Evolutionary conservation across 768 basidiomycete species (phyloP).

Genomic region (Paxillus ammoniavirescens): DNA sequence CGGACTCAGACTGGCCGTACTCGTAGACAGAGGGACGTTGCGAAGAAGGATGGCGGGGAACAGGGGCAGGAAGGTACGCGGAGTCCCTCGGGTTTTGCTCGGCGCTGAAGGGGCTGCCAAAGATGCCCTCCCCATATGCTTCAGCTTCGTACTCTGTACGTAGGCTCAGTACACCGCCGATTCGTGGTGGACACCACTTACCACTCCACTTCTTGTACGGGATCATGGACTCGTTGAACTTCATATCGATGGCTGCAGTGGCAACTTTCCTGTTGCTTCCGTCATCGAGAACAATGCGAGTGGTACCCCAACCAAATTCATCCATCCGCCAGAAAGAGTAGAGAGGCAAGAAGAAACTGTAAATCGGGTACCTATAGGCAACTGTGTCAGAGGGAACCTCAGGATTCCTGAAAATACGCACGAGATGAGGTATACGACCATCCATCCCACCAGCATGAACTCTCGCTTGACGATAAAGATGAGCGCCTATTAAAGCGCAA

Average conservation of each 20-base stretch:
- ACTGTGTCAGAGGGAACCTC: conserved; percentile 3
- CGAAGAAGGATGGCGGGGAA: conserved; percentile 35
- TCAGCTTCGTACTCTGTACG: conserved; percentile 62
- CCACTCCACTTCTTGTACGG: conserved; percentile 72
- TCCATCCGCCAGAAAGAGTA: conserved; percentile 80
- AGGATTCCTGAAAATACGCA: conserved; percentile 31
- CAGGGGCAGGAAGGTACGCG: conserved; percentile 32
- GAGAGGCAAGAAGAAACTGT: conserved; percentile 65
- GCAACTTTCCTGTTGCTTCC: conserved; percentile 65
- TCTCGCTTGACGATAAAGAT: conserved; percentile 74
- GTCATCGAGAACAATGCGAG: conserved; percentile 64
- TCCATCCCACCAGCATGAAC: conserved; percentile 75
- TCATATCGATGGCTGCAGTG: conserved; percentile 54
- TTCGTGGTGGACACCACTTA: conserved; percentile 29
- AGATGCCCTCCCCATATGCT: conserved; percentile 47
- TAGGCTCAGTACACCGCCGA: conserved; percentile 11
- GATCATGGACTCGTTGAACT: conserved; percentile 75
- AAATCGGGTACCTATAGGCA: conserved; percentile 54
- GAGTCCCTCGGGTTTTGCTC: conserved; percentile 26
- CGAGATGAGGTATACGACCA: conserved; percentile 69
- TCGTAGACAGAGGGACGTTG: conserved; percentile 45
- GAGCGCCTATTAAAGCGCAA: conserved; percentile 37
- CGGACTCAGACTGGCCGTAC: conserved; percentile 39
- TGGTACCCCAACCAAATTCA: conserved; percentile 68
- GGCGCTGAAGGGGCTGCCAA: conserved; percentile 45